Evolutionary conservation across 179 eudicot genomes (phyloP).

Genomic region (Heliamphora pulchella): DNA sequence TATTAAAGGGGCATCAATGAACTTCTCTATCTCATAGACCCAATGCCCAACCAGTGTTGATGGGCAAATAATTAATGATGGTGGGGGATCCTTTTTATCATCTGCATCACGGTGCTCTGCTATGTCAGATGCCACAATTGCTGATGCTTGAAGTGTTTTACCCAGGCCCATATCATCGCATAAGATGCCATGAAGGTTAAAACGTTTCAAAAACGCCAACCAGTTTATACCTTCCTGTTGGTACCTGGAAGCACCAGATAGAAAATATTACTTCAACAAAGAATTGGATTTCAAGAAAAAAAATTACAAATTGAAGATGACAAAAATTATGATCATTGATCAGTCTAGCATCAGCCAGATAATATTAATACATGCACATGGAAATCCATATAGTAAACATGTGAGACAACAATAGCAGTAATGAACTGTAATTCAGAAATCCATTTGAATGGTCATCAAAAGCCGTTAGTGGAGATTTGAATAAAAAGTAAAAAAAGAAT

Average conservation of each 20-base stretch:
- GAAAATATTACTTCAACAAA: background rate
- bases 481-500: too few species aligned
- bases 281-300: background rate
- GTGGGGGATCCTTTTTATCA: constrained; percentile 34
- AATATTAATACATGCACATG: background rate
- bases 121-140: constrained; percentile 92
- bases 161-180: constrained; percentile 99
- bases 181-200: constrained; percentile 92
- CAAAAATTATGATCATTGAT: too few species aligned
- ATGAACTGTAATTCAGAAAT: background rate
- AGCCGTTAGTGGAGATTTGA: too few species aligned
- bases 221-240: constrained; percentile 99
- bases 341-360: background rate
- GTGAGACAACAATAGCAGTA: background rate
- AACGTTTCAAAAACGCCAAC: constrained; percentile 88
- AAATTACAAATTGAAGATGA: background rate
- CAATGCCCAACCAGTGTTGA: constrained; percentile 98
- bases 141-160: constrained; percentile 98
- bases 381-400: background rate
- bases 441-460: too few species aligned
- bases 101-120: constrained; percentile 54
- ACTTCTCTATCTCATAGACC: constrained; percentile 98
- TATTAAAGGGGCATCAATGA: constrained; percentile 72
- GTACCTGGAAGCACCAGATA: constrained; percentile 41
- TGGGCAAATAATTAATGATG: constrained; percentile 87